Evolutionary conservation across 2,329 filamentous ascomycete genomes (phyloP).

Genomic region (Diplodia scrobiculata): DNA sequence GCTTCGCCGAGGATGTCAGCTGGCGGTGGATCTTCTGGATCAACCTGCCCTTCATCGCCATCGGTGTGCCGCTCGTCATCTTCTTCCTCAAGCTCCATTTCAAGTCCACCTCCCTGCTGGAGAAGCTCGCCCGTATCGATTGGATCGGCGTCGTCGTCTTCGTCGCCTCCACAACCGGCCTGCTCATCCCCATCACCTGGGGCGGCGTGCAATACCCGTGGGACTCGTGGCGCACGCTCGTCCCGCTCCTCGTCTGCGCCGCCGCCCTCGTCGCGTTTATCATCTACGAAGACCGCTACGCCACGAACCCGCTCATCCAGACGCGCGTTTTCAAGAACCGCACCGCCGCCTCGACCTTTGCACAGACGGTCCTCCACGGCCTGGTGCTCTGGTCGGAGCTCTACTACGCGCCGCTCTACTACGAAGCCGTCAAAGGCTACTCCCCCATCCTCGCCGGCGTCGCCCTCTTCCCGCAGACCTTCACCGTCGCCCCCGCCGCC

Average conservation of each 20-base stretch:
- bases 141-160: conserved; percentile 66
- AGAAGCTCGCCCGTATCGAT: conserved; percentile 61
- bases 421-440: conserved; percentile 47
- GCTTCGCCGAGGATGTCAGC: conserved; percentile 54
- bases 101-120: conserved; percentile 50
- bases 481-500: conserved; percentile 65
- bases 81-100: conserved; percentile 59
- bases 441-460: conserved; percentile 45
- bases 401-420: conserved; percentile 51
- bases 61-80: conserved; percentile 53
- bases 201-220: conserved; percentile 68
- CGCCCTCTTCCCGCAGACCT: conserved; percentile 48
- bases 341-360: conserved; percentile 54
- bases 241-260: conserved; percentile 61
- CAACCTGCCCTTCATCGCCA: conserved; percentile 60
- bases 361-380: conserved; percentile 61
- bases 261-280: conserved; percentile 56
- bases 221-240: conserved; percentile 63
- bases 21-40: conserved; percentile 69
- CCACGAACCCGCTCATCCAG: conserved; percentile 55
- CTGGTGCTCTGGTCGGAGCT: conserved; percentile 49
- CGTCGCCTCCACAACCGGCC: conserved; percentile 59
- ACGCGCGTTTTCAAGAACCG: conserved; percentile 53
- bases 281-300: conserved; percentile 57
- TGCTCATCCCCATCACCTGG: conserved; percentile 65